Base-by-base conservation (phyloP, 1,284 basidiomycete genomes). In the Cutaneotrichosporon sp. region DNA sequence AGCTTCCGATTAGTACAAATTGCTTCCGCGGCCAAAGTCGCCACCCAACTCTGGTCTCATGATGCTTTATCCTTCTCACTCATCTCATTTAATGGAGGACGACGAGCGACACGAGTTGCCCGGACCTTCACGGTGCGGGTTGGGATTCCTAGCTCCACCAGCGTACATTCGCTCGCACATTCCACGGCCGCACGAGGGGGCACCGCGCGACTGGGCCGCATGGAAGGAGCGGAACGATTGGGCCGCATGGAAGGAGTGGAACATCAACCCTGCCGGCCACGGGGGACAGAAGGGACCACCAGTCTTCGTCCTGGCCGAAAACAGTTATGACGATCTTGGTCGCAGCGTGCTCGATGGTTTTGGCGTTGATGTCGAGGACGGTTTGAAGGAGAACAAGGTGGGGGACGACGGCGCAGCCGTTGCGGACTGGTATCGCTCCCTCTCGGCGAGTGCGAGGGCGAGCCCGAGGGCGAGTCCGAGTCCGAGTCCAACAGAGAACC, bases 221-320 rank as follows among this genome's bases (percentile, higher is more conserved):
- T 76, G 73, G 74, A 70, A 67, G 62, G 76, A 76, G 53, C 78
- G 78, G 78, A 65, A 75, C 61, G 49, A 47, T 5, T 62, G 50
- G 65, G 51, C 42, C 11, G 32, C 50, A 31, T 76, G 73, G 74
- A 70, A 68, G 62, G 76, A 76, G 53, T 80, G 78, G 78, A 65
- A 75, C 61, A 73, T 72, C 22, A 75, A 77, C 56, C 72, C 74
- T 4, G 59, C 73, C 6, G 66, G 62, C 18, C 75, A 80, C 60
- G 76, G 76, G 14, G 60, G 70, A 26, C 13, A 42, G 59, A 11
- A 26, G 16, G 60, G 22, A 0, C 75, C 76, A 30, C 78, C 77
- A 2, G 65, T 68, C 13, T 80, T 80, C 56, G 73, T 80, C 4
- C 64, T 63, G 4, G 61, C 68, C 11, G 40, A 67, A 49, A 49